A percentile compares a stretch with the other conserved stretches of the same genome.
Conservation (phyloP, 1,284 basidiomycete genomes). For the Leccinum pallidistipes region DNA sequence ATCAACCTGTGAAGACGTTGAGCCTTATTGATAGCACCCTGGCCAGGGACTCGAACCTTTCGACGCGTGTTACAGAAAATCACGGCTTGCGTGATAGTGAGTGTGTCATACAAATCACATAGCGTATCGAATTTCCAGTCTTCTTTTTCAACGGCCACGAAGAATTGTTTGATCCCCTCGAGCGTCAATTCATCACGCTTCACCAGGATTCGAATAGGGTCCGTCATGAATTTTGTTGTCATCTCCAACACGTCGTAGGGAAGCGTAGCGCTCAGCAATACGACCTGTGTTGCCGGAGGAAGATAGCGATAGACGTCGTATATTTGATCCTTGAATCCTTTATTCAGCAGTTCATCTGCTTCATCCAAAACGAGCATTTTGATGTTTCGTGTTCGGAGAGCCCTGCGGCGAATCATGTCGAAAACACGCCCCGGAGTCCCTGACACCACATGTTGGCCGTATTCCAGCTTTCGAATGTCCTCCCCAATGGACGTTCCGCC, state of each 20-base stretch:
- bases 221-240: slow-evolving; percentile 99
- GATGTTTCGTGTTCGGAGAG: slow-evolving; percentile 95
- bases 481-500: slow-evolving; percentile 97
- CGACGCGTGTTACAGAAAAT: slow-evolving; percentile 99
- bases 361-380: slow-evolving; percentile 99
- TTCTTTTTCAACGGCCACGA: slow-evolving; percentile 99
- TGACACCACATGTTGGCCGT: slow-evolving; percentile 97
- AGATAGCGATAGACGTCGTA: slow-evolving; percentile 99
- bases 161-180: slow-evolving; percentile 99
- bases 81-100: slow-evolving; percentile 99
- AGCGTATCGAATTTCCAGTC: slow-evolving; percentile 99
- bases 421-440: slow-evolving; percentile 99
- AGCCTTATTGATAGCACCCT: slow-evolving; percentile 8
- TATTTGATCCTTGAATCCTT: slow-evolving; percentile 99
- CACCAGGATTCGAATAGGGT: slow-evolving; percentile 97
- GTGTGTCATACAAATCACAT: slow-evolving; percentile 97
- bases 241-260: slow-evolving; percentile 99
- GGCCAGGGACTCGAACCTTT: slow-evolving; percentile 62
- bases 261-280: slow-evolving; percentile 92
- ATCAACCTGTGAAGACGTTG: slow-evolving; percentile 69
- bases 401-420: slow-evolving; percentile 97
- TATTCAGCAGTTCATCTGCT: slow-evolving; percentile 96
- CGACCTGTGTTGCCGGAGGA: slow-evolving; percentile 97
- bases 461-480: slow-evolving; percentile 97
- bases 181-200: slow-evolving; percentile 99